Conservation (phyloP, 202 grass and related monocot genomes). For the Digitaria exilis region DNA sequence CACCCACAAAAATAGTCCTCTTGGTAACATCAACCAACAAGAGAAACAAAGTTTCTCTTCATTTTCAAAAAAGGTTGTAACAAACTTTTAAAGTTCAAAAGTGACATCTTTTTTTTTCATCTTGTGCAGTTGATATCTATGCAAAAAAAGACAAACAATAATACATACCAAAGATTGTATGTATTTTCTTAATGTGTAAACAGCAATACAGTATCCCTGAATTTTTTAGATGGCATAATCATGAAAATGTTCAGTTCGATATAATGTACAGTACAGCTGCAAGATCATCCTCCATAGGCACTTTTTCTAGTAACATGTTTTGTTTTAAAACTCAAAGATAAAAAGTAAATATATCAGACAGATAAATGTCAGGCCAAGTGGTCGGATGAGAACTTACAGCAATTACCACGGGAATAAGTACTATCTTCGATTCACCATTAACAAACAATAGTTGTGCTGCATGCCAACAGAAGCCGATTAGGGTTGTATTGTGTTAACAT, state of each 20-base stretch:
- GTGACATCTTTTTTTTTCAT: not conserved
- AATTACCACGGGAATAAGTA: conserved; percentile 75
- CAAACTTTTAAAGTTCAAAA: not conserved
- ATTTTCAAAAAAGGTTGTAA: not conserved
- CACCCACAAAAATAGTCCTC: not conserved
- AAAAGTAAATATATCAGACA: not conserved
- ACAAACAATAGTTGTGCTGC: conserved; percentile 79
- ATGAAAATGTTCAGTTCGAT: conserved; percentile 39
- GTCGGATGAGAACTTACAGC: conserved; percentile 62
- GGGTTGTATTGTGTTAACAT: conserved; percentile 13
- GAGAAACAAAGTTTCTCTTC: conserved; percentile 5
- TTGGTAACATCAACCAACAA: not conserved
- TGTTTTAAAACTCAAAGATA: conserved; percentile 1
- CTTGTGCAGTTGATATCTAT: not conserved
- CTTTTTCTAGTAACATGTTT: conserved; percentile 1
- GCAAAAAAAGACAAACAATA: not conserved
- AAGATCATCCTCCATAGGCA: not conserved
- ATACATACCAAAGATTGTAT: conserved; percentile 10
- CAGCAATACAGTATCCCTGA: not conserved
- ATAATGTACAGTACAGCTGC: not conserved
- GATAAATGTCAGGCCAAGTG: conserved; percentile 8
- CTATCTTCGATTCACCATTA: conserved; percentile 75
- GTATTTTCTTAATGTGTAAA: not conserved
- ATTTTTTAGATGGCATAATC: not conserved
- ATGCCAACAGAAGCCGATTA: conserved; percentile 32